Conservation (phyloP, 2,329 filamentous ascomycete genomes). For the Fusarium nygamai region DNA sequence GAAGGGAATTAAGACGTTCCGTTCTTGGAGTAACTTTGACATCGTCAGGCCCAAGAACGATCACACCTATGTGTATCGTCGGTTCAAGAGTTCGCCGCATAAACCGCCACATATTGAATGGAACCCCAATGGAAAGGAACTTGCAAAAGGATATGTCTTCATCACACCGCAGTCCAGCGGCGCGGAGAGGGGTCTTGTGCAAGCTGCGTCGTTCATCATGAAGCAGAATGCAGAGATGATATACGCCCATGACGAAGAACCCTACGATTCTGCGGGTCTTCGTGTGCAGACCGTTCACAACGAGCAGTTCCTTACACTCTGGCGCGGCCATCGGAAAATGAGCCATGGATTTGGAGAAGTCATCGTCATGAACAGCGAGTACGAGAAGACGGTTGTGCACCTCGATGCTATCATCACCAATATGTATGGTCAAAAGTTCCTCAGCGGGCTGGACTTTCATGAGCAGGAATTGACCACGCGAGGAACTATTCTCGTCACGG, state of each 20-base stretch:
- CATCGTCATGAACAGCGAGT: constrained; percentile 45
- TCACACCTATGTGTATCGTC: constrained; percentile 29
- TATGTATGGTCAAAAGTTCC: not conserved
- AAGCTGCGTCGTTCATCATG: constrained; percentile 37
- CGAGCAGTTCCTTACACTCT: constrained; percentile 45
- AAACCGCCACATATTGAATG: constrained; percentile 35
- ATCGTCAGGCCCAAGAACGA: constrained; percentile 22
- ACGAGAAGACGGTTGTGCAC: constrained; percentile 29
- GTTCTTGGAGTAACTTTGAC: constrained; percentile 35
- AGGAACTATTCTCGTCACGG: constrained; percentile 39
- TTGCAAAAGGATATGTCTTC: constrained; percentile 43
- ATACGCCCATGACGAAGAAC: constrained; percentile 37
- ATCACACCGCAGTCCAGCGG: constrained; percentile 35
- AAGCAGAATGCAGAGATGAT: constrained; percentile 45
- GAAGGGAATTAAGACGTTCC: constrained; percentile 6
- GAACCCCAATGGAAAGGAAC: constrained; percentile 23
- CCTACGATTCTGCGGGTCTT: constrained; percentile 32
- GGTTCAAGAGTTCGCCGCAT: constrained; percentile 40
- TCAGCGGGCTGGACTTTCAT: constrained; percentile 33
- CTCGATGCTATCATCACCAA: constrained; percentile 18
- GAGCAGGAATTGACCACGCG: constrained; percentile 35
- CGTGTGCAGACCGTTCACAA: constrained; percentile 44
- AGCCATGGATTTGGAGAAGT: constrained; percentile 47
- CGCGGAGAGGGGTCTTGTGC: constrained; percentile 6
- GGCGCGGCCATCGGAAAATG: constrained; percentile 40